Evolutionary conservation across 2,329 filamentous ascomycete species (phyloP), one percentile per base, ranked within the genome.

Genomic region (Emergomyces orientalis): DNA sequence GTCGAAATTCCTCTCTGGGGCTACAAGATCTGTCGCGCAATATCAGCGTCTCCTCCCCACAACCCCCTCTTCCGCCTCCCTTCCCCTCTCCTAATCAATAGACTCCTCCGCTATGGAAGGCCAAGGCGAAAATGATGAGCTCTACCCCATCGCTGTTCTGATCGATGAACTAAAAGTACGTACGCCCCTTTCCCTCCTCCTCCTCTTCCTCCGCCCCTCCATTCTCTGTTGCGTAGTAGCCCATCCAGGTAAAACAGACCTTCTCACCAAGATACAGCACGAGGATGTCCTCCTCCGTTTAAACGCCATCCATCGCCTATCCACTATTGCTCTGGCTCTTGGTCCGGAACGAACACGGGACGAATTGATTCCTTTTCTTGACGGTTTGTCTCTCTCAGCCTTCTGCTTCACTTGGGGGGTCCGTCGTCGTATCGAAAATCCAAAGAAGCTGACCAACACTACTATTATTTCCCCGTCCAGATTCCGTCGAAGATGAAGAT

Each of bases 91-190:
- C 41, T 51, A 63, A 49, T 57, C n/a, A 62, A 60, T 32, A 56
- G 47, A 52, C 52, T 30, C 72, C 73, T 77, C 79, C 84, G 84
- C 78, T 78, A 97, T 97, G 93, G 91, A 97, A 81, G 88, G 88
- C 80, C 84, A 88, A 78, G 90, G 88, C 80, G 87, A 93, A 82
- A 95, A 88, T 78, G 94, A 99, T 81, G 95, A 97, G 87, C 91
- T 99, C 74, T 99, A 97, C 80, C 94, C 94, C 77, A 99, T 99
- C 83, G 94, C 95, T 75, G 94, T 99, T 71, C 88, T 99, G 79
- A 99, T 99, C 80, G 94, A 99, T 79, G 94, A 99, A 86, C 85
- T 99, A 74, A 99, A 97, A 90, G 92, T 96, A 85, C 72, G 78
- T 32, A 32, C 32, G 32, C 32, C 73, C 69, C 64, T 67, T 69